Evolutionary conservation across 805 yeast genomes (phyloP).

Genomic region (Brettanomyces anomalus): DNA sequence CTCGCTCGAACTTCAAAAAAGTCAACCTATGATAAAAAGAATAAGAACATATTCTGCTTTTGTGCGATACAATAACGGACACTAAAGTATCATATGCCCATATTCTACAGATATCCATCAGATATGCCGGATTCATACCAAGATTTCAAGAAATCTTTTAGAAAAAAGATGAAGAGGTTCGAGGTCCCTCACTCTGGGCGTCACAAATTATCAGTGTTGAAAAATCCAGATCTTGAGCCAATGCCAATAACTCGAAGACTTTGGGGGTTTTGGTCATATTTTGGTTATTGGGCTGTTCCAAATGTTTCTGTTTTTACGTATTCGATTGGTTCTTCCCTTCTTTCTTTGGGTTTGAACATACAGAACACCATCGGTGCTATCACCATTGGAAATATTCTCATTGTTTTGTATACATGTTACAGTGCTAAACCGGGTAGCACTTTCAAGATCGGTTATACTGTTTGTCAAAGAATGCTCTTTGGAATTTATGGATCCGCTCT

Average conservation of each 20-base stretch:
- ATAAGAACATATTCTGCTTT: too few relatives aligned
- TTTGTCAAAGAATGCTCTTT: slow-evolving; percentile 33
- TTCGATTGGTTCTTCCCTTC: slow-evolving; percentile 14
- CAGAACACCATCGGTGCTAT: slow-evolving; percentile 36
- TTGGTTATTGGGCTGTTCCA: slow-evolving; percentile 34
- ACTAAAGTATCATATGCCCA: too few relatives aligned
- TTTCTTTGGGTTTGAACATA: slow-evolving; percentile 19
- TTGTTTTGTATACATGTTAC: too few relatives aligned
- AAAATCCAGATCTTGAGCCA: slow-evolving; percentile 35
- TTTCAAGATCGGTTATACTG: slow-evolving; percentile 42
- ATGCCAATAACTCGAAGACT: slow-evolving; percentile 35
- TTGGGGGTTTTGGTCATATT: slow-evolving; percentile 36
- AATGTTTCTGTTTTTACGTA: slow-evolving; percentile 16
- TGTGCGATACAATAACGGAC: too few relatives aligned
- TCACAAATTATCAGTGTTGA: neutral
- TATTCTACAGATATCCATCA: too few relatives aligned
- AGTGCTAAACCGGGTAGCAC: slow-evolving; percentile 27
- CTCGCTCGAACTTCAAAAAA: too few relatives aligned
- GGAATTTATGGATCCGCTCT: slow-evolving; percentile 38
- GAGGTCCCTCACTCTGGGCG: too few relatives aligned
- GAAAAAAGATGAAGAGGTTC: too few relatives aligned
- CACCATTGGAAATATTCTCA: slow-evolving; percentile 34
- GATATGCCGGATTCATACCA: too few relatives aligned
- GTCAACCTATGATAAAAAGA: too few relatives aligned
- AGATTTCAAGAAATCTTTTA: too few relatives aligned